phyloP scores from a whole-genome alignment of 129 eudicot genomes.

The Oenanthe sinensis region DNA sequence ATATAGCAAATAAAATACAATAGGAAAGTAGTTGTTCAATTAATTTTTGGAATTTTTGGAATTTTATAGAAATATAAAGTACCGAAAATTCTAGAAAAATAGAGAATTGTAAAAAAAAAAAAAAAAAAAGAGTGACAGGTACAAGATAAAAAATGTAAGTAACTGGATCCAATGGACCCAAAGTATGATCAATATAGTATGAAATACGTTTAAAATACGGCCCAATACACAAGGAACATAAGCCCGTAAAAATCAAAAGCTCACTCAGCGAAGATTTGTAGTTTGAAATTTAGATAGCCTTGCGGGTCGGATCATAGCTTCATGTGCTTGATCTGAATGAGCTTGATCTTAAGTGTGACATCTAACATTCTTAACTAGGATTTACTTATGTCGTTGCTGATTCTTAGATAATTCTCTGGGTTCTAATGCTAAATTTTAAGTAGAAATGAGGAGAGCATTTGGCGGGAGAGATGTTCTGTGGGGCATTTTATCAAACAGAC shows the following conservation, averaged over 20 bases:
- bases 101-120: too few species aligned
- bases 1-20: too few species aligned
- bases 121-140: too few species aligned
- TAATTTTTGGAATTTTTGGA: too few species aligned
- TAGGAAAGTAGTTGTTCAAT: too few species aligned
- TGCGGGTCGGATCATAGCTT: conserved; percentile 5
- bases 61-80: too few species aligned
- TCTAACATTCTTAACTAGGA: background rate
- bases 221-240: background rate
- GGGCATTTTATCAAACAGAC: conserved; percentile 12
- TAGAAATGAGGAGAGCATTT: background rate
- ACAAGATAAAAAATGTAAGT: too few species aligned
- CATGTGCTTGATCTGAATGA: background rate
- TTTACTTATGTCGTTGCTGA: background rate
- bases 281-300: background rate
- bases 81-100: too few species aligned
- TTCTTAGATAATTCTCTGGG: background rate
- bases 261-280: too few species aligned
- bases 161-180: too few species aligned
- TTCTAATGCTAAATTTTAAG: background rate
- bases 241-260: background rate
- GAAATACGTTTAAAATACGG: background rate
- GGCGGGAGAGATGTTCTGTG: conserved; percentile 16
- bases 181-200: too few species aligned
- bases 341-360: background rate